Base-by-base conservation (phyloP, 345 rosid genomes). In the Citropsis articulata region DNA sequence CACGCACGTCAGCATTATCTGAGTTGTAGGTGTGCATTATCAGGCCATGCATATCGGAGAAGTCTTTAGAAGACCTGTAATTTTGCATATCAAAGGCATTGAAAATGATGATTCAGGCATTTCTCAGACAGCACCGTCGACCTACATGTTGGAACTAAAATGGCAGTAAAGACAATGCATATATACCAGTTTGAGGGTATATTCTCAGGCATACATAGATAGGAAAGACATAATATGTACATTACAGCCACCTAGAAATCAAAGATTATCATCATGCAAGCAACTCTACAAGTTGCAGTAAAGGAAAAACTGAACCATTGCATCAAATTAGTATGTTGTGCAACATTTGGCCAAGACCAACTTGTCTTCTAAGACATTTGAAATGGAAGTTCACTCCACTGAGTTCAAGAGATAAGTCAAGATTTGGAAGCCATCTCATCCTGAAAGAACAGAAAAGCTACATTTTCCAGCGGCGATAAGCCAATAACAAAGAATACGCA, bases 31-130 rank as follows among this genome's bases (percentile, higher is more conserved):
- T 80, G 86, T 97, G 99, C 97, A 91, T 84, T 81, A 97, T 86
- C 85, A 97, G 92, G 85, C 87, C 84, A 90, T 97, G 99, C 89
- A 86, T 91, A 88, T 97, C 97, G 72, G 88, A 85, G 82, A 90
- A 87, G 75, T 94, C 98, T 90, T 87, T 91, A 66, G 93, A 86
- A 69, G 91, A 90, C 98, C 99, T 94, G 98, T 88, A 88, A 87
- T 86, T 82, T 84, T 78, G 84, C 89, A 93, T 85, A 78, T 79
- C 88, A 96, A 84, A 79, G 67, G 87, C 89, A 90, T 87, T 85
- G 87, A 87, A 93, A 82, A 80, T 82, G 84, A 80, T 80, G 78
- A 73, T 85, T 88, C 85, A 89, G 92, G 85, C 74, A 72, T 80
- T 74, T 69, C 77, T 78, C 45, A 56, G 42, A 84, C 68, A 84